Evolutionary conservation across 2,329 filamentous ascomycete species (phyloP).

Genomic region (Aspergillus sp.): DNA sequence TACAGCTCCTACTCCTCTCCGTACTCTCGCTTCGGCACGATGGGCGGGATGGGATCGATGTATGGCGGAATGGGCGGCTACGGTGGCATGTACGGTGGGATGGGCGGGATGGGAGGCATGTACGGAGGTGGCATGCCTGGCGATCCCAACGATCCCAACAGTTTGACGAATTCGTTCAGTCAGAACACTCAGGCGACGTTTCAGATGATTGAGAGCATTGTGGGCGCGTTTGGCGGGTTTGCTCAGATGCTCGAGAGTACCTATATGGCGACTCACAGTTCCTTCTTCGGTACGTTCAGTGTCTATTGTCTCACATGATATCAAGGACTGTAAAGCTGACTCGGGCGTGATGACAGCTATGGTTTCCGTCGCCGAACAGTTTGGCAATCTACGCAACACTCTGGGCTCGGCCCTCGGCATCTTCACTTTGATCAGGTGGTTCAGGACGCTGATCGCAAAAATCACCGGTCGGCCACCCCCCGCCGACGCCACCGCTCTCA

Average conservation of each 20-base stretch:
- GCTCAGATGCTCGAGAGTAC: slow-evolving; percentile 99
- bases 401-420: slow-evolving; percentile 92
- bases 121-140: slow-evolving; percentile 52
- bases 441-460: slow-evolving; percentile 86
- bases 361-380: slow-evolving; percentile 97
- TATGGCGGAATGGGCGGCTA: slow-evolving; percentile 49
- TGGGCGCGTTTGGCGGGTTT: slow-evolving; percentile 94
- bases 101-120: slow-evolving; percentile 39
- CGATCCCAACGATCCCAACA: slow-evolving; percentile 85
- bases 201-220: slow-evolving; percentile 96
- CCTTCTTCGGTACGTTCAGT: slow-evolving; percentile 81
- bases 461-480: slow-evolving; percentile 88
- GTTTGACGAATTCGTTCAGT: slow-evolving; percentile 90
- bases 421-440: slow-evolving; percentile 93
- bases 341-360: slow-evolving; percentile 62
- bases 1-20: slow-evolving; percentile 56
- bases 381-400: slow-evolving; percentile 88
- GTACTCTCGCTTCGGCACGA: slow-evolving; percentile 53
- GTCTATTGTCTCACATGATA: not conserved
- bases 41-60: slow-evolving; percentile 49
- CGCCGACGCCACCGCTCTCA: slow-evolving; percentile 81
- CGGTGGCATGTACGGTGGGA: slow-evolving; percentile 46
- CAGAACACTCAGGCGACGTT: slow-evolving; percentile 96
- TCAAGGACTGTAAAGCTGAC: slow-evolving; percentile 5
- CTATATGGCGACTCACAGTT: slow-evolving; percentile 98